A percentile compares a stretch with the other conserved stretches of the same genome.
These are phyloP conservation scores for Agarophyton chilense DNA, from an alignment of 23 red algal genomes.

Conservation along the genomic window DNA sequence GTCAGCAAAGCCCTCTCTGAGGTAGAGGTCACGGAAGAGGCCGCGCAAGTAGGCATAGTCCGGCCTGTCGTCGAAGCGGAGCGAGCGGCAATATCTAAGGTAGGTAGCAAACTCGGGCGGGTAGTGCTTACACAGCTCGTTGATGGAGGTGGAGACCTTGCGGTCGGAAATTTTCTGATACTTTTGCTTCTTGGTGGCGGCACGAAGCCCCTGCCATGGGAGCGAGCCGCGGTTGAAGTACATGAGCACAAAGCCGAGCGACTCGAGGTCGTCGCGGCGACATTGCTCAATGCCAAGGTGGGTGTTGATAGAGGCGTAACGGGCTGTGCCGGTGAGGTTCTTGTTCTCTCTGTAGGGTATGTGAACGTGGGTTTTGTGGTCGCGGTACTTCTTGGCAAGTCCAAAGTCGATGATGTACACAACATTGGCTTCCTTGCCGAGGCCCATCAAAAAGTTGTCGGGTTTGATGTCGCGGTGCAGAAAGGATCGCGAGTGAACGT, in stretches of 20 bases:
- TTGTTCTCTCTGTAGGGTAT: constrained; percentile 99
- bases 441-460: constrained; percentile 99
- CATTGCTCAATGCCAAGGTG: constrained; percentile 99
- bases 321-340: constrained; percentile 98
- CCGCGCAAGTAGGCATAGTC: constrained; percentile 95
- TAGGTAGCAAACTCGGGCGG: constrained; percentile 96
- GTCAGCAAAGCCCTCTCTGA: constrained; percentile 86
- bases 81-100: constrained; percentile 90
- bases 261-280: constrained; percentile 97
- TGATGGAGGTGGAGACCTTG: constrained; percentile 94
- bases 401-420: constrained; percentile 99
- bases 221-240: constrained; percentile 97
- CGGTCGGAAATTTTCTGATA: constrained; percentile 99
- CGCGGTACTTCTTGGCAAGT: constrained; percentile 97
- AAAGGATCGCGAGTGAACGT: constrained; percentile 93
- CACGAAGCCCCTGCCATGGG: constrained; percentile 97
- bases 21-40: constrained; percentile 89
- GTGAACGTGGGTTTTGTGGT: constrained; percentile 96
- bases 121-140: constrained; percentile 88
- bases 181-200: constrained; percentile 99
- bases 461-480: constrained; percentile 99
- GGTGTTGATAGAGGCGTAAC: constrained; percentile 99
- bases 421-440: constrained; percentile 85
- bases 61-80: constrained; percentile 94
- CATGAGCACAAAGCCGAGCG: constrained; percentile 99